A percentile compares a stretch with the other conserved stretches of the same genome.
Evolutionary conservation across 495 filamentous ascomycete genomes (phyloP).

Genomic region (Delitschia confertaspora): DNA sequence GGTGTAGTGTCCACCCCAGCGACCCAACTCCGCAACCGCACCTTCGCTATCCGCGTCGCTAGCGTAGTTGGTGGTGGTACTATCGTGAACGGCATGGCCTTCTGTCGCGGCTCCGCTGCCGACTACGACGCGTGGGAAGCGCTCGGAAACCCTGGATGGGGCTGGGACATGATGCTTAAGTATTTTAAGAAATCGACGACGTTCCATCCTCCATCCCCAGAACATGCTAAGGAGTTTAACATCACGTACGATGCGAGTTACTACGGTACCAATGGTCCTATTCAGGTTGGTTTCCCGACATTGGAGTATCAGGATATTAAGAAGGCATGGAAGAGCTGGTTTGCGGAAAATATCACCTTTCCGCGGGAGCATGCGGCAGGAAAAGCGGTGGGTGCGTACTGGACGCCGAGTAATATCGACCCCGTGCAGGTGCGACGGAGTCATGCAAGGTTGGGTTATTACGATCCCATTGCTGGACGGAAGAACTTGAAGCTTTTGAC

Average conservation of each 20-base stretch:
- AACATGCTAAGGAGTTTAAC: conserved; percentile 4
- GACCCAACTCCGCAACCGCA: conserved; percentile 5
- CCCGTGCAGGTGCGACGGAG: conserved; percentile 2
- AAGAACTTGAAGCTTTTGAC: conserved; percentile 14
- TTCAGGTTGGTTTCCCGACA: conserved; percentile 37
- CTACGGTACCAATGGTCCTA: conserved; percentile 31
- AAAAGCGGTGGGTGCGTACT: conserved; percentile 4
- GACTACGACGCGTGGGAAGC: conserved; percentile 30
- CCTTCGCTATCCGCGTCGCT: conserved; percentile 6
- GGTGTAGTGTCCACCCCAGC: conserved; percentile 5
- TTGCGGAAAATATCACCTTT: no score
- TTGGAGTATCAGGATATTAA: conserved; percentile 38
- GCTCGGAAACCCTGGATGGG: conserved; percentile 27
- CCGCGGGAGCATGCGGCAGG: conserved; percentile 5
- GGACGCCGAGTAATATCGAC: conserved; percentile 14
- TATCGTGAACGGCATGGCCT: conserved; percentile 37
- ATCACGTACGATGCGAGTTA: conserved; percentile 34
- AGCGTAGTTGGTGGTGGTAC: conserved; percentile 39
- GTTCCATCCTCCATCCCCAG: conserved; percentile 2
- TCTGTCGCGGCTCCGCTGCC: conserved; percentile 6
- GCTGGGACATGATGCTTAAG: conserved; percentile 25
- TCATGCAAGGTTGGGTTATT: conserved; percentile 9
- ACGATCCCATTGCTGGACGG: conserved; percentile 10
- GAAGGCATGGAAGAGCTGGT: conserved; percentile 11
- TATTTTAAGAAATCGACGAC: conserved; percentile 21